Percentiles rank a stretch among this genome's conserved stretches.
Evolutionary conservation across 129 eudicot genomes (phyloP).

Genomic region (Deinandra increscens): DNA sequence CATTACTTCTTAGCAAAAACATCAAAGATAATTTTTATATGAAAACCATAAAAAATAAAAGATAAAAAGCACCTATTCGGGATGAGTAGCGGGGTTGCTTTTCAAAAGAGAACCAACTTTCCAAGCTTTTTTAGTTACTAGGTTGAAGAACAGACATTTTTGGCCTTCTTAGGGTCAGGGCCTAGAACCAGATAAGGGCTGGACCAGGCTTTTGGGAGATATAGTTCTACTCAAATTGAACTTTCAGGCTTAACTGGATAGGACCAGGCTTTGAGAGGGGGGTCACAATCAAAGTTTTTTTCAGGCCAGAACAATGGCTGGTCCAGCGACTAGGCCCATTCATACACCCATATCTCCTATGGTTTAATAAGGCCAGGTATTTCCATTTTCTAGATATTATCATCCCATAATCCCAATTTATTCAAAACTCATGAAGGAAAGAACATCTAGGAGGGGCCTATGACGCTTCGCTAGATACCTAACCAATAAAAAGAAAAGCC

Average conservation of each 20-base stretch:
- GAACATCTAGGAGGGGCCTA: slow-evolving; percentile 60
- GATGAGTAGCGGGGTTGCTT: not conserved
- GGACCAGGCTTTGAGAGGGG: not conserved
- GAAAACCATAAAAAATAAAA: not conserved
- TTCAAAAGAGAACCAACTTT: not conserved
- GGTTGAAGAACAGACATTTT: not conserved
- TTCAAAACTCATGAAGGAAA: slow-evolving; percentile 39
- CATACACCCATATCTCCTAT: not conserved
- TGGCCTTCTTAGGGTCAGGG: not conserved
- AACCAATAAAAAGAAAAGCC: slow-evolving; percentile 51
- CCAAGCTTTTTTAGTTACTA: not conserved
- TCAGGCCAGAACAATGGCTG: not conserved
- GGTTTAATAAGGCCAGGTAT: not conserved
- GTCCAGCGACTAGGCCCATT: not conserved
- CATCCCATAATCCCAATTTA: slow-evolving; percentile 41
- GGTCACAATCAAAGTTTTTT: not conserved
- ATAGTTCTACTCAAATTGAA: not conserved
- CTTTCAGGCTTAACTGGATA: not conserved
- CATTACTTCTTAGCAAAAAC: not conserved
- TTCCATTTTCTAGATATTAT: not conserved
- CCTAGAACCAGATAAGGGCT: not conserved
- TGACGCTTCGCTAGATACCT: slow-evolving; percentile 72
- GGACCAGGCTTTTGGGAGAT: not conserved
- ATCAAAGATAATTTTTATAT: not conserved
- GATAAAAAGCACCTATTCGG: not conserved